A percentile compares a stretch with the other conserved stretches of the same genome.
These are phyloP conservation scores for Phytomonas sp. DNA, from an alignment of 208 protist genomes.

Conservation along the genomic window DNA sequence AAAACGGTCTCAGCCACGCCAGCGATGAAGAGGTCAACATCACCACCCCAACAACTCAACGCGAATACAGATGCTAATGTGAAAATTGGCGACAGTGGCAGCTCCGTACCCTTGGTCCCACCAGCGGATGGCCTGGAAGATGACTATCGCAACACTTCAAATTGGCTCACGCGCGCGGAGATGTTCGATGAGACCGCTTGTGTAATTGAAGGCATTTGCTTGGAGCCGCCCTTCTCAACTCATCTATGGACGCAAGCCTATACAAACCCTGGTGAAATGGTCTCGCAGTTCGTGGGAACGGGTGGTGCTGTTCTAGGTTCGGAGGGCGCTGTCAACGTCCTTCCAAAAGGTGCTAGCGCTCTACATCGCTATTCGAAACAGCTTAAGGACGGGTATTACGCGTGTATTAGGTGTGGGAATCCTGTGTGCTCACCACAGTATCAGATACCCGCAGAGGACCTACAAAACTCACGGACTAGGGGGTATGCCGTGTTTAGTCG, in stretches of 20 bases:
- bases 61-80: background rate
- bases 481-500: constrained; percentile 53
- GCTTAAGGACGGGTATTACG: constrained; percentile 53
- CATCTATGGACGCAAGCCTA: constrained; percentile 53
- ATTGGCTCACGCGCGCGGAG: constrained; percentile 15
- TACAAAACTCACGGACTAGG: constrained; percentile 11
- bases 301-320: background rate
- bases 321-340: background rate
- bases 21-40: background rate
- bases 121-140: background rate
- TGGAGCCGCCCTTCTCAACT: constrained; percentile 66
- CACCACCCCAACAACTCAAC: background rate
- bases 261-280: constrained; percentile 16
- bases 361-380: constrained; percentile 25
- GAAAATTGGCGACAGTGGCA: background rate
- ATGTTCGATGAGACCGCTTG: constrained; percentile 18
- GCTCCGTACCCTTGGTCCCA: background rate
- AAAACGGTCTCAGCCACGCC: background rate
- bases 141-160: constrained; percentile 4
- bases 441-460: constrained; percentile 31
- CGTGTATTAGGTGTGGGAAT: constrained; percentile 57
- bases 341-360: background rate
- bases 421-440: constrained; percentile 44
- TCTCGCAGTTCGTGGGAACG: background rate
- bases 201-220: constrained; percentile 37